Conservation (phyloP, 2,329 filamentous ascomycete species). For the Neonectria magnoliae region DNA sequence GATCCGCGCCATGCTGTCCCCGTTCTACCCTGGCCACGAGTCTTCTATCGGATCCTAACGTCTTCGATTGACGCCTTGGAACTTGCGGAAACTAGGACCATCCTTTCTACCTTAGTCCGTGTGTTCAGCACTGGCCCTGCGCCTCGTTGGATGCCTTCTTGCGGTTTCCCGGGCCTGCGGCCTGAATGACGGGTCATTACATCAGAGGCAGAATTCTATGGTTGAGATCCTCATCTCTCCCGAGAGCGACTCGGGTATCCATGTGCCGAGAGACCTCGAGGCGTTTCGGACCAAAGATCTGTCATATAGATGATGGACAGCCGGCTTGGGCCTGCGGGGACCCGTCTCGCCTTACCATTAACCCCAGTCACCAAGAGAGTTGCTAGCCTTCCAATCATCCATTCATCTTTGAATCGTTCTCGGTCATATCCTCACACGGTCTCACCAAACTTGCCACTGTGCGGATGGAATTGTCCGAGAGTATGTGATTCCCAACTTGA, state of each 20-base stretch:
- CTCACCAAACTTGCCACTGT: neutral
- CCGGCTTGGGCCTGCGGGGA: neutral
- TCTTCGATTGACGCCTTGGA: neutral
- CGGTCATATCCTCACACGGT: neutral
- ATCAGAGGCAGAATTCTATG: neutral
- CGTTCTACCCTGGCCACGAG: constrained; percentile 3
- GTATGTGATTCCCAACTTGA: neutral
- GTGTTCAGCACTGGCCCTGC: neutral
- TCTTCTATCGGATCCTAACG: neutral
- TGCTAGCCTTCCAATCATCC: neutral
- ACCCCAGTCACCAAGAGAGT: neutral
- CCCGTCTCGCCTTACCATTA: neutral
- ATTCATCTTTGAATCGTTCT: neutral
- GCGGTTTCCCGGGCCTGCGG: neutral
- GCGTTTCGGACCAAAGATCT: neutral
- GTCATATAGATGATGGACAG: neutral
- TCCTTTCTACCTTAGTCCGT: neutral
- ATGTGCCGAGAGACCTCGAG: neutral
- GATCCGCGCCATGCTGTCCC: constrained; percentile 3
- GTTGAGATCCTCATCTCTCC: neutral
- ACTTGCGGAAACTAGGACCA: neutral
- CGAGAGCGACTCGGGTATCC: neutral
- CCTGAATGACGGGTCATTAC: constrained; percentile 2
- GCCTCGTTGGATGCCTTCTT: constrained; percentile 9
- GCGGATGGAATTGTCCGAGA: neutral